phyloP scores from a whole-genome alignment of 495 filamentous ascomycete genomes.

The Choiromyces venosus region DNA sequence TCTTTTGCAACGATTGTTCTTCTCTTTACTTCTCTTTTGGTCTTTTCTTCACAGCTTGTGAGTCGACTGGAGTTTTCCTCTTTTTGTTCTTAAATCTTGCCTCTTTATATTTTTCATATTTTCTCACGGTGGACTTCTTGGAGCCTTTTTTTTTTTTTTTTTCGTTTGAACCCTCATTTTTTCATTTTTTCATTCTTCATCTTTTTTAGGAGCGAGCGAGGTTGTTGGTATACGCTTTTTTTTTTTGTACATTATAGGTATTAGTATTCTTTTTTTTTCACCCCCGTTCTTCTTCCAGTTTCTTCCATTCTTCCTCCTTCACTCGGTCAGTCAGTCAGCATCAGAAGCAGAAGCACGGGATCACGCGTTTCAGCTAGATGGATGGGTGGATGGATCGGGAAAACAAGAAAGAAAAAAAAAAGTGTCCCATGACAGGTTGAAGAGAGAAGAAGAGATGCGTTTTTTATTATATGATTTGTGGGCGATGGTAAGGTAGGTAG shows the following conservation, averaged over 20 bases:
- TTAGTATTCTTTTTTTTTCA: constrained; percentile 34
- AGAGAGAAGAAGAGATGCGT: background rate
- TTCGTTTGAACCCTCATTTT: constrained; percentile 24
- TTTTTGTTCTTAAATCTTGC: constrained; percentile 11
- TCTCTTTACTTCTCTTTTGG: background rate
- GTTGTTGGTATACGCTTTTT: constrained; percentile 16
- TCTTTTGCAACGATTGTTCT: background rate
- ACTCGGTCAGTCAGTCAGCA: background rate
- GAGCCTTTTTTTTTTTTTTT: constrained; percentile 13
- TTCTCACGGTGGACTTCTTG: background rate
- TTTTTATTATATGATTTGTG: background rate
- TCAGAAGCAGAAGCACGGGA: background rate
- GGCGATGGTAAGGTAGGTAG: background rate
- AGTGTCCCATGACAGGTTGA: background rate
- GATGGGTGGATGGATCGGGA: background rate
- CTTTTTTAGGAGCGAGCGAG: constrained; percentile 26
- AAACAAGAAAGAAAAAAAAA: background rate
- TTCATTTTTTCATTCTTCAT: constrained; percentile 19
- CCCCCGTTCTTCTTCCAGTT: constrained; percentile 10
- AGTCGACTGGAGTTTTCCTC: constrained; percentile 16
- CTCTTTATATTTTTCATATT: constrained; percentile 2
- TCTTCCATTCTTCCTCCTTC: background rate
- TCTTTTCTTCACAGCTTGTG: background rate
- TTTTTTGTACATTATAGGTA: constrained; percentile 36
- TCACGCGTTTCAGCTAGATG: background rate